Evolutionary conservation across 2,329 filamentous ascomycete species (phyloP).

Genomic region (Stachybotrys chlorohalonatus): DNA sequence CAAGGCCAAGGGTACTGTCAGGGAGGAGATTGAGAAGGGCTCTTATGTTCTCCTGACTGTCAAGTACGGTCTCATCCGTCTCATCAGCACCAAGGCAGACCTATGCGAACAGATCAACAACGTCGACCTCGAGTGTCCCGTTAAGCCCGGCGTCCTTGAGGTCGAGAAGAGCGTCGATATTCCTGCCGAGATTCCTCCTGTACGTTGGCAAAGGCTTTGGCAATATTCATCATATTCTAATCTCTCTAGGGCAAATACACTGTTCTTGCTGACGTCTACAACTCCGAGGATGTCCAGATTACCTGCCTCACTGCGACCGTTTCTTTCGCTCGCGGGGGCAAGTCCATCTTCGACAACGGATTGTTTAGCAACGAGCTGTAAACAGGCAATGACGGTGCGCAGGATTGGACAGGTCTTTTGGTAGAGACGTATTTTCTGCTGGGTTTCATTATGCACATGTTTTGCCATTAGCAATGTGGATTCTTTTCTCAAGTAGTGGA

Average conservation of each 20-base stretch:
- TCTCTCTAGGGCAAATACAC: conserved; percentile 70
- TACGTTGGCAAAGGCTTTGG: conserved; percentile 37
- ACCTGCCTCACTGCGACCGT: conserved; percentile 79
- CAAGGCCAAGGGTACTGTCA: conserved; percentile 67
- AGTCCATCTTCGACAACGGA: conserved; percentile 7
- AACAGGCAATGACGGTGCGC: conserved; percentile 3
- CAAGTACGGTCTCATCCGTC: conserved; percentile 87
- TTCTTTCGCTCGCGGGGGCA: conserved; percentile 39
- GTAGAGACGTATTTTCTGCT: too few relatives aligned
- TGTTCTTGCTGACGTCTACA: conserved; percentile 79
- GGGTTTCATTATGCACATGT: too few relatives aligned
- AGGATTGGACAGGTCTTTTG: too few relatives aligned
- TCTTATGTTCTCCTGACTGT: conserved; percentile 77
- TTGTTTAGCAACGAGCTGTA: conserved; percentile 32
- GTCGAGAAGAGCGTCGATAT: conserved; percentile 78
- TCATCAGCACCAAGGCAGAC: conserved; percentile 73
- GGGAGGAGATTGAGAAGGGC: conserved; percentile 62
- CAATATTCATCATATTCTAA: conserved; percentile 10
- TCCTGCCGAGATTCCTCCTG: conserved; percentile 79
- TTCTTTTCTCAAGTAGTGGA: too few relatives aligned
- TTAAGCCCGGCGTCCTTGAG: conserved; percentile 66
- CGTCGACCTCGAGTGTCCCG: conserved; percentile 80
- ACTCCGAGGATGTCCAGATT: conserved; percentile 61
- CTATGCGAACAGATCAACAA: conserved; percentile 85
- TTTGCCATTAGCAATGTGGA: too few relatives aligned